These are phyloP conservation scores for Pyrrhoderma lamaoense DNA, from an alignment of 1,284 basidiomycete genomes.

Conservation along the genomic window DNA sequence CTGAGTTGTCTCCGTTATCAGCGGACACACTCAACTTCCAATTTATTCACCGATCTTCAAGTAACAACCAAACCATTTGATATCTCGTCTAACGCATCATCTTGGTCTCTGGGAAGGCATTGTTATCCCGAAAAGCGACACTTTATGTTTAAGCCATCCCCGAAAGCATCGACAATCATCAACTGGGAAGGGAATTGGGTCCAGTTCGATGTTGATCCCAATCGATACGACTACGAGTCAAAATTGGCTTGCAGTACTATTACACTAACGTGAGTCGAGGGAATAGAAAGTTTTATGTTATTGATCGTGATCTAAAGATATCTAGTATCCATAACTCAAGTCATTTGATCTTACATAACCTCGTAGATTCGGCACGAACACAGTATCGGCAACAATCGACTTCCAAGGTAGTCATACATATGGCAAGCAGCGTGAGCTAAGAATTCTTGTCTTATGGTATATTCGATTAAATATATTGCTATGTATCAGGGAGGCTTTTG, in stretches of 20 bases:
- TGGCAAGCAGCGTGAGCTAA: slow-evolving; percentile 2
- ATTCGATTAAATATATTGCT: slow-evolving; percentile 7
- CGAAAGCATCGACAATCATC: slow-evolving; percentile 6
- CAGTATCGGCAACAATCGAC: slow-evolving; percentile 12
- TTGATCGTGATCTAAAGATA: background rate
- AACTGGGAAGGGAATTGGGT: slow-evolving; percentile 14
- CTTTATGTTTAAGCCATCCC: slow-evolving; percentile 13
- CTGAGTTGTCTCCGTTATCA: too few species aligned
- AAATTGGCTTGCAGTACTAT: slow-evolving; percentile 2
- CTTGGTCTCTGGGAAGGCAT: too few species aligned
- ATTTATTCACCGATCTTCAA: slow-evolving; percentile 9
- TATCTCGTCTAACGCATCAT: background rate
- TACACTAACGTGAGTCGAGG: slow-evolving; percentile 10
- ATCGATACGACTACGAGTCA: background rate
- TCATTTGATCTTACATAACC: slow-evolving; percentile 9
- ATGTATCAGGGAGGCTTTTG: slow-evolving; percentile 32
- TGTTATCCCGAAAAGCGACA: background rate
- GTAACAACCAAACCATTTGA: slow-evolving; percentile 14
- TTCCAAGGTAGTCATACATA: slow-evolving; percentile 15
- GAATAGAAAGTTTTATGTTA: background rate
- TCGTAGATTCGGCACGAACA: slow-evolving; percentile 8
- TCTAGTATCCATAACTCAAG: slow-evolving; percentile 14
- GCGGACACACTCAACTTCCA: background rate
- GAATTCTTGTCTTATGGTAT: too few species aligned
- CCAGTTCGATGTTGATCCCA: slow-evolving; percentile 13